Percentiles rank a stretch among this genome's conserved stretches.
Evolutionary conservation across 148 eudicot species (phyloP).

Genomic region (Vaccinium vitisidaea): DNA sequence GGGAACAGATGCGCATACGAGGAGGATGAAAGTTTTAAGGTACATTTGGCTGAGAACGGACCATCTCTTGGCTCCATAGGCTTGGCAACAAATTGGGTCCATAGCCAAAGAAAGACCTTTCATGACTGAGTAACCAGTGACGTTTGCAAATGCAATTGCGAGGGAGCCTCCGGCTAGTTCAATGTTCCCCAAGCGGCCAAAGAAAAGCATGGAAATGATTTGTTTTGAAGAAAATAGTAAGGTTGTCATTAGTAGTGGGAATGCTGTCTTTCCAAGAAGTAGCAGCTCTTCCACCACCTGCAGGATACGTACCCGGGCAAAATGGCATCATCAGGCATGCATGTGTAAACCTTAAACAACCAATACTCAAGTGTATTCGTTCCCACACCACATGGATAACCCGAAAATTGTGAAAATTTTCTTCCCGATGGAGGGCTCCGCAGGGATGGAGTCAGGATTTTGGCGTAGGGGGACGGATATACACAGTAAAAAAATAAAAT

Average conservation of each 20-base stretch:
- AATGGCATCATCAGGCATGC: no score
- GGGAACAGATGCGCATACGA: constrained; percentile 48
- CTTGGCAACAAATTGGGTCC: constrained; percentile 95
- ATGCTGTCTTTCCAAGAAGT: constrained; percentile 49
- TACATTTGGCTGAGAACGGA: constrained; percentile 62
- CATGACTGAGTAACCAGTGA: constrained; percentile 80
- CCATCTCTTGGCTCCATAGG: constrained; percentile 75
- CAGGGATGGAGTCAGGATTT: no score
- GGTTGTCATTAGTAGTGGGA: constrained; percentile 61
- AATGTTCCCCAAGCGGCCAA: constrained; percentile 68
- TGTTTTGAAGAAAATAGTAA: constrained; percentile 61
- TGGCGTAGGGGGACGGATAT: no score
- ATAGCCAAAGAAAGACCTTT: constrained; percentile 87
- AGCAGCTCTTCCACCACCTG: constrained; percentile 64
- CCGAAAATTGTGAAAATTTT: no score
- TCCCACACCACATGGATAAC: no score
- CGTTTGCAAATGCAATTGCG: constrained; percentile 79
- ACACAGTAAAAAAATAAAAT: no score
- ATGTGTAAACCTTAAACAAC: no score
- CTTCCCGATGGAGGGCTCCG: no score
- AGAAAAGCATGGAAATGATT: constrained; percentile 69
- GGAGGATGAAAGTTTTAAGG: constrained; percentile 62
- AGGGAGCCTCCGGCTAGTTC: constrained; percentile 87
- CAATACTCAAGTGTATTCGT: no score
- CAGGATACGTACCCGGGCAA: background rate